A percentile compares a stretch with the other conserved stretches of the same genome.
Evolutionary conservation across 2,329 filamentous ascomycete species (phyloP).

Genomic region (Penicillium sp.): DNA sequence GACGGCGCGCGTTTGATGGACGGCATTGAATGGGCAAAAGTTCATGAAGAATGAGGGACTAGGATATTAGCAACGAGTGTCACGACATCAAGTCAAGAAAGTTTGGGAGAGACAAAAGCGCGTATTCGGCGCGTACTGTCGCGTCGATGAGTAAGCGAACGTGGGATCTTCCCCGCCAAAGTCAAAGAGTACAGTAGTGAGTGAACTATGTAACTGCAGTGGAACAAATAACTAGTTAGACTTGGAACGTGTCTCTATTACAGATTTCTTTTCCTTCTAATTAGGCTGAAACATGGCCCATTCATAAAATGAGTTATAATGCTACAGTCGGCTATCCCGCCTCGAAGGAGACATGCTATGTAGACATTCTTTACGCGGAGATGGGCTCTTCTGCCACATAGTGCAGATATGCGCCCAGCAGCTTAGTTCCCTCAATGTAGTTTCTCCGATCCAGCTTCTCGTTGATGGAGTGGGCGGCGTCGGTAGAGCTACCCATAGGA

Average conservation of each 20-base stretch:
- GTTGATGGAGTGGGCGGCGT: slow-evolving; percentile 95
- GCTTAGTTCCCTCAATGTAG: slow-evolving; percentile 96
- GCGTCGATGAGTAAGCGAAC: slow-evolving; percentile 9
- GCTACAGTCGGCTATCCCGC: background rate
- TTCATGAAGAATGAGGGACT: background rate
- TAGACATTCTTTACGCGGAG: slow-evolving; percentile 12
- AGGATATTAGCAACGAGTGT: slow-evolving; percentile 3
- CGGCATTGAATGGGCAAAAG: slow-evolving; percentile 31
- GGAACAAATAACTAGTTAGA: too few species aligned
- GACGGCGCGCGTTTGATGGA: slow-evolving; percentile 40
- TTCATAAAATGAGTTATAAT: background rate
- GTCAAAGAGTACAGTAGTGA: background rate
- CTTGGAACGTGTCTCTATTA: too few species aligned
- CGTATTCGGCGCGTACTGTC: slow-evolving; percentile 11
- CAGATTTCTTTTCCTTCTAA: background rate
- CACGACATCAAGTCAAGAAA: background rate
- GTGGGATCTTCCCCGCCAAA: background rate
- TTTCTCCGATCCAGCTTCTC: slow-evolving; percentile 96
- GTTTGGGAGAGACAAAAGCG: background rate
- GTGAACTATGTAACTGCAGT: too few species aligned
- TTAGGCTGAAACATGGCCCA: background rate
- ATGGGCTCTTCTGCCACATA: slow-evolving; percentile 88
- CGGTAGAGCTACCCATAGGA: slow-evolving; percentile 95
- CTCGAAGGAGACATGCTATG: background rate
- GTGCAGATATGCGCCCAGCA: slow-evolving; percentile 90